phyloP scores from a whole-genome alignment of 2,329 filamentous ascomycete genomes.

The Lachnellula suecica region DNA sequence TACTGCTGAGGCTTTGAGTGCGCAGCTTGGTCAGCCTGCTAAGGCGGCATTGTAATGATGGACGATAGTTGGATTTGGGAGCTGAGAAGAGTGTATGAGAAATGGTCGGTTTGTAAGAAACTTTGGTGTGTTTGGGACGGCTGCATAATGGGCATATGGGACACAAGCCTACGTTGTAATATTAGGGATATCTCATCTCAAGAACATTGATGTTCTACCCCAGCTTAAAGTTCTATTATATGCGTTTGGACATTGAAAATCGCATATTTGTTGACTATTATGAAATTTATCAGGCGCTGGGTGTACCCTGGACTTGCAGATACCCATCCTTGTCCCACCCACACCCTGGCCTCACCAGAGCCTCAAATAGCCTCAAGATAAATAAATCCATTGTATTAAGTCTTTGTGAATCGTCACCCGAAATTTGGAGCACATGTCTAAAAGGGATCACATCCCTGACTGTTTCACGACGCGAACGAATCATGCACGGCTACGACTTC shows the following conservation, averaged over 20 bases:
- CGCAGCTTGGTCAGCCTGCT: slow-evolving; percentile 27
- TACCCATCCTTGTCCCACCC: no score
- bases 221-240: neutral
- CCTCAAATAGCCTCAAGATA: no score
- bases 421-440: neutral
- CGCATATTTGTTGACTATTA: no score
- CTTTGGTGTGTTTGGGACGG: slow-evolving; percentile 23
- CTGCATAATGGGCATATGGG: slow-evolving; percentile 21
- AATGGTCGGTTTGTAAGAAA: slow-evolving; percentile 24
- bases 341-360: no score
- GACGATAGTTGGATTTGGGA: slow-evolving; percentile 6
- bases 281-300: no score
- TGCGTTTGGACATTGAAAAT: neutral
- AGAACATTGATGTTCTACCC: slow-evolving; percentile 17
- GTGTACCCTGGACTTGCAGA: no score
- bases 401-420: neutral
- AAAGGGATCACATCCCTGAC: neutral
- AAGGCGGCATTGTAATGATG: slow-evolving; percentile 32
- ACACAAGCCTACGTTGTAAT: slow-evolving; percentile 31
- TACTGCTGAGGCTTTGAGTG: slow-evolving; percentile 24
- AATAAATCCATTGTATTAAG: no score
- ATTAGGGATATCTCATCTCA: slow-evolving; percentile 32
- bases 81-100: slow-evolving; percentile 9
- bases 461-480: neutral
- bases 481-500: slow-evolving; percentile 14